A percentile compares a stretch with the other conserved stretches of the same genome.
phyloP scores from a whole-genome alignment of 169 alveolate species.

The Eimeria nieschulzi region DNA sequence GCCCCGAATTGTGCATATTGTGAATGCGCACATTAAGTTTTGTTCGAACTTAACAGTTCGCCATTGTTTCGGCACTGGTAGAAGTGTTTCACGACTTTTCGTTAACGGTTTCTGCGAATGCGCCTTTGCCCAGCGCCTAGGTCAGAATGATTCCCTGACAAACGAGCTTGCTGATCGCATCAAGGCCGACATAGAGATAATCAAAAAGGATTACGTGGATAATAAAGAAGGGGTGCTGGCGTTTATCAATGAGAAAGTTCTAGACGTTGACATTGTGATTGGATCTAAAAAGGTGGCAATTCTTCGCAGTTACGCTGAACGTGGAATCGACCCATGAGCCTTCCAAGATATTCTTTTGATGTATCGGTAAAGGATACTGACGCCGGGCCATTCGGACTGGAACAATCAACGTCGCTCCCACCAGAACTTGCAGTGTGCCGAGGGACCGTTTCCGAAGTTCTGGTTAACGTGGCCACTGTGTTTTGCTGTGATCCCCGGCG shows the following conservation, averaged over 20 bases:
- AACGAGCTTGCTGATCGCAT: slow-evolving; percentile 61
- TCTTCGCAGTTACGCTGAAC: slow-evolving; percentile 64
- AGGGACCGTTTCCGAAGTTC: too few species aligned
- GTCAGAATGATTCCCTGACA: slow-evolving; percentile 74
- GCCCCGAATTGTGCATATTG: too few species aligned
- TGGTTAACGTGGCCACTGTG: too few species aligned
- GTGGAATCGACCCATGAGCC: slow-evolving; percentile 61
- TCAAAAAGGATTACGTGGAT: slow-evolving; percentile 67
- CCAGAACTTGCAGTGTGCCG: background rate
- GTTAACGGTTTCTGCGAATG: background rate
- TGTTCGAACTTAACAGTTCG: too few species aligned
- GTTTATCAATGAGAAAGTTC: slow-evolving; percentile 58
- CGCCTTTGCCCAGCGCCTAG: slow-evolving; percentile 61
- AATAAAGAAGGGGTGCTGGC: slow-evolving; percentile 68
- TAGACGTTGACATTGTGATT: slow-evolving; percentile 63
- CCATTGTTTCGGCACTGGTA: too few species aligned
- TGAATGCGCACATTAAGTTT: too few species aligned
- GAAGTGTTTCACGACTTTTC: too few species aligned
- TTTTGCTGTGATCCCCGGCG: too few species aligned
- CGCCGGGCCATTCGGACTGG: background rate
- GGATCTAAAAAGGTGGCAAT: slow-evolving; percentile 52
- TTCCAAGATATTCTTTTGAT: background rate
- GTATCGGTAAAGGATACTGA: background rate
- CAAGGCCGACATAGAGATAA: slow-evolving; percentile 69
- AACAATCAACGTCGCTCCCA: background rate